Evolutionary conservation across 352 stramenopile genomes (phyloP).

Genomic region (Pythium pyrilobum): DNA sequence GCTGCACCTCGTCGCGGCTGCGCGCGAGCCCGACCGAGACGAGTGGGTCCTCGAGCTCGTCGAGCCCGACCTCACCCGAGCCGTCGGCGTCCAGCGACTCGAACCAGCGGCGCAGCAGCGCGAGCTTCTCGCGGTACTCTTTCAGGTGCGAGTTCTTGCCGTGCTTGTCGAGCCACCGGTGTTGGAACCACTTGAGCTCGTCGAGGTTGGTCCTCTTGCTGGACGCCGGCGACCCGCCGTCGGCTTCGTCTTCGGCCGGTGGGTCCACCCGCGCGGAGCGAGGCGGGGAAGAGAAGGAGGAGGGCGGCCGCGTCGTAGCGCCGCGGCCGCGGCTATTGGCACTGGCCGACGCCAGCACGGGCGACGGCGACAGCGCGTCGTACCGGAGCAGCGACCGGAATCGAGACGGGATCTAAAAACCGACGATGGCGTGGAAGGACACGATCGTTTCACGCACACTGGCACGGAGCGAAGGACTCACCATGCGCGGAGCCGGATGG

Average conservation of each 20-base stretch:
- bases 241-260: neutral
- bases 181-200: slow-evolving; percentile 69
- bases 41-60: slow-evolving; percentile 84
- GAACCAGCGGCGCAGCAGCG: slow-evolving; percentile 78
- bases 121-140: slow-evolving; percentile 54
- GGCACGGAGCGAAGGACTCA: slow-evolving; percentile 7
- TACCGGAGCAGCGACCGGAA: slow-evolving; percentile 27
- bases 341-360: neutral
- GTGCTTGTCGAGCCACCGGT: slow-evolving; percentile 73
- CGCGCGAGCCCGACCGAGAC: slow-evolving; percentile 81
- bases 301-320: neutral
- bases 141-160: slow-evolving; percentile 71
- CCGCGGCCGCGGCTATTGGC: too few species aligned
- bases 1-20: slow-evolving; percentile 65
- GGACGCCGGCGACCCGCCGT: neutral
- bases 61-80: slow-evolving; percentile 70
- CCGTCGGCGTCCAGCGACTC: slow-evolving; percentile 83
- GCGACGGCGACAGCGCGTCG: slow-evolving; percentile 9
- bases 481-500: slow-evolving; percentile 27
- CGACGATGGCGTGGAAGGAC: too few species aligned
- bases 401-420: slow-evolving; percentile 33
- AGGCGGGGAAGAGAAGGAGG: neutral
- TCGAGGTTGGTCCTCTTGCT: slow-evolving; percentile 38
- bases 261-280: neutral
- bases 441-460: too few species aligned